phyloP scores from a whole-genome alignment of 768 basidiomycete genomes.

The Suillus sp. region DNA sequence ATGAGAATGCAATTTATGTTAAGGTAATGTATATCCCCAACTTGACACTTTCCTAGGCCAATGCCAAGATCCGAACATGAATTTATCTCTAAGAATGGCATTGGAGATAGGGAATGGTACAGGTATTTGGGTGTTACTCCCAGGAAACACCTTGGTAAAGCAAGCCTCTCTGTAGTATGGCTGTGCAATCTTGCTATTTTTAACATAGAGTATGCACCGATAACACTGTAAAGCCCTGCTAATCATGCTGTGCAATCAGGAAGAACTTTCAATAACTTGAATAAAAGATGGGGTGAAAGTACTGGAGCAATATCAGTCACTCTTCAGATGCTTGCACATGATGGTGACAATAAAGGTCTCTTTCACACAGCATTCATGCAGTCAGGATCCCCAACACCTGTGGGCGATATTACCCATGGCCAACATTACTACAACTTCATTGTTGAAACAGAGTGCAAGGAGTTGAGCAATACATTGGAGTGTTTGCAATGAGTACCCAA shows the following conservation, averaged over 20 bases:
- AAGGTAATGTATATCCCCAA: slow-evolving; percentile 73
- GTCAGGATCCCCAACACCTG: slow-evolving; percentile 38
- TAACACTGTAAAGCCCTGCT: slow-evolving; percentile 66
- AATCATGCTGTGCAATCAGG: background rate
- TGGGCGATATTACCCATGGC: slow-evolving; percentile 18
- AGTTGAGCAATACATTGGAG: slow-evolving; percentile 24
- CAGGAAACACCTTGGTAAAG: slow-evolving; percentile 75
- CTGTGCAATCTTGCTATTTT: slow-evolving; percentile 2
- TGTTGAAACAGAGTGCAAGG: slow-evolving; percentile 29
- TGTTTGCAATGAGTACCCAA: slow-evolving; percentile 36
- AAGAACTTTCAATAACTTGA: background rate
- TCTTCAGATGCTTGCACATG: slow-evolving; percentile 21
- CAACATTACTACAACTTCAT: slow-evolving; percentile 23
- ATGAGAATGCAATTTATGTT: slow-evolving; percentile 71
- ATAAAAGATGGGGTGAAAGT: slow-evolving; percentile 25
- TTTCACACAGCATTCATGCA: slow-evolving; percentile 37
- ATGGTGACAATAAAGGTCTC: slow-evolving; percentile 19
- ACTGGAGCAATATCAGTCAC: slow-evolving; percentile 19
- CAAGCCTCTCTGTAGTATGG: slow-evolving; percentile 22
- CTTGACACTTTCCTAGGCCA: slow-evolving; percentile 85
- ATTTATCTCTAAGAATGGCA: slow-evolving; percentile 79
- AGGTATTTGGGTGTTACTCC: slow-evolving; percentile 84
- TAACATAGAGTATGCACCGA: slow-evolving; percentile 73
- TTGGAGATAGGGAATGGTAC: slow-evolving; percentile 85
- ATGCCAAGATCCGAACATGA: slow-evolving; percentile 65